These are phyloP conservation scores for Cubamyces sp. DNA, from an alignment of 768 basidiomycete species.

Conservation along the genomic window DNA sequence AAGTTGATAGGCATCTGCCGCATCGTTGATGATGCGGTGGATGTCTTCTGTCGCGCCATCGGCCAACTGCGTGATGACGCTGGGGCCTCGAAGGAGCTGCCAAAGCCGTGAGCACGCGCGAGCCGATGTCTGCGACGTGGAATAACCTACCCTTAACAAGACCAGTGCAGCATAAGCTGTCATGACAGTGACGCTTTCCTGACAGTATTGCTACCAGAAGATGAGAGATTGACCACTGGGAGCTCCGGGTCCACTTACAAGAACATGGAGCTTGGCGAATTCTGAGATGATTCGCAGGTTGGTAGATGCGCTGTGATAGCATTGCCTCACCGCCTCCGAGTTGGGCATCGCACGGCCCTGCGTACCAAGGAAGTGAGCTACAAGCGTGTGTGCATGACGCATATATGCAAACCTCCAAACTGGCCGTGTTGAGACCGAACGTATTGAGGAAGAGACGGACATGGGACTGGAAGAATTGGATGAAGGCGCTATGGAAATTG, in stretches of 20 bases:
- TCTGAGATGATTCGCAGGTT: conserved; percentile 75
- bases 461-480: conserved; percentile 76
- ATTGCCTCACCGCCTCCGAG: conserved; percentile 67
- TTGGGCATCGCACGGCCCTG: conserved; percentile 37
- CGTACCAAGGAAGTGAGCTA: conserved; percentile 7
- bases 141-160: conserved; percentile 62
- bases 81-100: conserved; percentile 72
- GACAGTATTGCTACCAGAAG: conserved; percentile 69
- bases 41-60: conserved; percentile 68
- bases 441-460: conserved; percentile 84
- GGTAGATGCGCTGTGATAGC: conserved; percentile 75
- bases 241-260: conserved; percentile 35
- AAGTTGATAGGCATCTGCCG: conserved; percentile 79
- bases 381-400: background rate
- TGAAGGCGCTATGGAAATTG: conserved; percentile 75
- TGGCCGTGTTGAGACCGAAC: conserved; percentile 72
- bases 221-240: conserved; percentile 6
- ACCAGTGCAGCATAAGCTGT: conserved; percentile 85
- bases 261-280: conserved; percentile 72
- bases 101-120: background rate
- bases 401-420: conserved; percentile 47
- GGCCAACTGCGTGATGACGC: conserved; percentile 57
- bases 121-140: background rate
- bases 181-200: conserved; percentile 86
- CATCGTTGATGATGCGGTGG: conserved; percentile 63